A percentile compares a stretch with the other conserved stretches of the same genome.
Evolutionary conservation across 257 asterid species (phyloP).

Genomic region (Nicotiana tomentosiformis): DNA sequence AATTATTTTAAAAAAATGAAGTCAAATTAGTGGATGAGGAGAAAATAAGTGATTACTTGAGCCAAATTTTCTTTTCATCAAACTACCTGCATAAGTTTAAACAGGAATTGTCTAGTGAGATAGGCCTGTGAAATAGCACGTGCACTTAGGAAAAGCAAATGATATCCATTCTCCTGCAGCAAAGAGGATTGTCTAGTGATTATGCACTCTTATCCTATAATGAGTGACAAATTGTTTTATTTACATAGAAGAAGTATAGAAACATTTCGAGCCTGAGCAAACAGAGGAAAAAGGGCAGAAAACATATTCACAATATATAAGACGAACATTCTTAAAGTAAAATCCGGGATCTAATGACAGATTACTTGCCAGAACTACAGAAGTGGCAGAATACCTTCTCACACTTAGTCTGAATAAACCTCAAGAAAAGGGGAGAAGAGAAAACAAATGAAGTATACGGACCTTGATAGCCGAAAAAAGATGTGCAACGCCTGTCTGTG

Average conservation of each 20-base stretch:
- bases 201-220: background rate
- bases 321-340: background rate
- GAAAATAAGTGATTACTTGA: background rate
- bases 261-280: background rate
- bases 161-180: conserved; percentile 94
- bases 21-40: background rate
- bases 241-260: background rate
- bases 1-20: background rate
- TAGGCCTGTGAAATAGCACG: conserved; percentile 93
- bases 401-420: background rate
- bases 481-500: conserved; percentile 87
- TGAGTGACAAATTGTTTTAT: background rate
- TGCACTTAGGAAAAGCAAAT: conserved; percentile 90
- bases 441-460: background rate
- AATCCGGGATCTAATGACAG: background rate
- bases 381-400: background rate
- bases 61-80: background rate
- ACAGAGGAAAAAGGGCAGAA: background rate
- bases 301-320: background rate
- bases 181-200: conserved; percentile 9
- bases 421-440: background rate
- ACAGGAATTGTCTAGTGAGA: conserved; percentile 73
- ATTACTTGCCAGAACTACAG: background rate
- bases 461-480: conserved; percentile 99
- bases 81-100: conserved; percentile 78